Evolutionary conservation across 208 protist genomes (phyloP).

Genomic region (Leishmania arabica): DNA sequence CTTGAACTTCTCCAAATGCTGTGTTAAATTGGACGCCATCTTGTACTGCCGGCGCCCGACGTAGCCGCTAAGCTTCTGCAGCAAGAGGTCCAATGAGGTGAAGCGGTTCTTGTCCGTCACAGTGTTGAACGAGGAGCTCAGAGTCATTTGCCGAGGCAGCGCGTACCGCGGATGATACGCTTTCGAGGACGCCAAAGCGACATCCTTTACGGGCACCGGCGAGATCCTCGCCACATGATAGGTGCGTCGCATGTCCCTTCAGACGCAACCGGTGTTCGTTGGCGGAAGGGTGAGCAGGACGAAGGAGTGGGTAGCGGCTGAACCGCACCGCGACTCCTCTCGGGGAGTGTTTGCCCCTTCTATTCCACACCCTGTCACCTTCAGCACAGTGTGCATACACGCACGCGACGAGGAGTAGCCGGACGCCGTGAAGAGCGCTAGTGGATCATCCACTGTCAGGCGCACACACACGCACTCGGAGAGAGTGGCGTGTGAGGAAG

Average conservation of each 20-base stretch:
- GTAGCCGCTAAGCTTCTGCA: slow-evolving; percentile 72
- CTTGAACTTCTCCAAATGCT: slow-evolving; percentile 51
- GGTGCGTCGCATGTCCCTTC: slow-evolving; percentile 5
- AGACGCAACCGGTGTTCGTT: neutral
- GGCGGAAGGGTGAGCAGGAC: neutral
- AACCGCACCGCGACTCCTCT: neutral
- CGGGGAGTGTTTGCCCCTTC: neutral
- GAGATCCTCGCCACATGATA: slow-evolving; percentile 33
- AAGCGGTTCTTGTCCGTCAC: slow-evolving; percentile 87
- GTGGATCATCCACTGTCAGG: neutral
- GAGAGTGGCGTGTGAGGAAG: neutral
- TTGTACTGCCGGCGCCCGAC: slow-evolving; percentile 88
- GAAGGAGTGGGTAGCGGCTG: neutral
- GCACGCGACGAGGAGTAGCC: neutral
- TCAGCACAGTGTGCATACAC: neutral
- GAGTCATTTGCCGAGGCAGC: slow-evolving; percentile 47
- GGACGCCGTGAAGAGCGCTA: neutral
- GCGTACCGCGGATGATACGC: slow-evolving; percentile 75
- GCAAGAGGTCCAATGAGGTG: slow-evolving; percentile 68
- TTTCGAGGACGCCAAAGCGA: slow-evolving; percentile 31
- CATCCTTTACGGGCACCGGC: slow-evolving; percentile 55
- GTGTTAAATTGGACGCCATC: slow-evolving; percentile 61
- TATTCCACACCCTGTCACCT: neutral
- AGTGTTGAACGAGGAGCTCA: slow-evolving; percentile 69
- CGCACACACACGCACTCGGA: neutral